Base-by-base conservation (phyloP, 106 monocot species). In the Dendrobium catenatum region DNA sequence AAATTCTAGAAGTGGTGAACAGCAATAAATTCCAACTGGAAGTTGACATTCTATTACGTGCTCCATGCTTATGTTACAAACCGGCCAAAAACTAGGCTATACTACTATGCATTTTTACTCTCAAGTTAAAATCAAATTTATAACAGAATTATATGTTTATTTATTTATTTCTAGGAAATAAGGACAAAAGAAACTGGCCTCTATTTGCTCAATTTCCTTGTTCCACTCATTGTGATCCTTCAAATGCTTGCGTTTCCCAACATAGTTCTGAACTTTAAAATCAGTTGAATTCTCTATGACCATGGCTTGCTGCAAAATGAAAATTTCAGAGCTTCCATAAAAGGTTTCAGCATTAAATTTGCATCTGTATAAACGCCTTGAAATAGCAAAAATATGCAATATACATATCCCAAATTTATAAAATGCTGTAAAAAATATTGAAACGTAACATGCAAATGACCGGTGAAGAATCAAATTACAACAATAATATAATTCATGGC, bases 221-320 rank as follows among this genome's bases (percentile, higher is more conserved):
- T 87, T 82, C 97, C 97, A 97, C 10, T 85, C 87, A 78, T 80
- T 72, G 82, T 94, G 97, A 76, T 79, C 88, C 79, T 91, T 94
- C 77, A 85, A 88, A 67, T 84, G 80, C 80, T 85, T 97, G n/a
- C 33, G 33, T 27, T 82, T 75, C 11, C 97, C 97, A 88, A 77
- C 68, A 67, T 92, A 89, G 70, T 83, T 70, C 16, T 55, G 68
- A 59, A 97, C 97, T 85, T 88, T 92, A 67, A 97, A 88, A 88
- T 92, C 84, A 43, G 97, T 97, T 24, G 87, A 90, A 54, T 82
- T 88, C 78, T 88, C 85, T 72, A 97, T 94, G 41, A 94, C 94
- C 78, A 86, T 33, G 37, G 94, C 94, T 97, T 97, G 97, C 97
- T 97, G 40, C 33, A 89, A 55, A 85, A 83, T 3, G 1, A 17